Evolutionary conservation across 495 filamentous ascomycete genomes (phyloP), one percentile per base, ranked within the genome.

Genomic region (Penicillium mononematosum): DNA sequence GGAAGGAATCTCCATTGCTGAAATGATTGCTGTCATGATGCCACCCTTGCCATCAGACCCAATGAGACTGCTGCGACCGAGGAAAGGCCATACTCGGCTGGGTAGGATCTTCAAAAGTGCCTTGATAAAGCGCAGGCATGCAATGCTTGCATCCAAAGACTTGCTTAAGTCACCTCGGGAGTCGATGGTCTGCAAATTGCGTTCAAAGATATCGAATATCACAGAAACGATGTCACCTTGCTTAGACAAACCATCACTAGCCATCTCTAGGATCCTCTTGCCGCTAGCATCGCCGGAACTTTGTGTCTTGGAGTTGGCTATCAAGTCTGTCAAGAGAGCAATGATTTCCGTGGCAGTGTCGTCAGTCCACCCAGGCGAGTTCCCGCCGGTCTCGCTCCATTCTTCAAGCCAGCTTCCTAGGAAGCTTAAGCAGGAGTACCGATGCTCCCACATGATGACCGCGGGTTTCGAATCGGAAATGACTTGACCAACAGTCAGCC

Each of bases 41-140:
- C 91, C 88, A 12, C 87, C 87, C 59, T 84, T 83, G 3, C 88
- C 83, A 64, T 88, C 83, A 27, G 81, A 79, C 36, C 86, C 88
- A 45, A 97, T 78, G 24, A 98, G 79, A 42, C 80, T 79, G 67
- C 88, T 95, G 48, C 90, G 80, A 5, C 87, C 81, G 65, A 98
- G 83, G 64, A 92, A 90, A 4, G 91, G 88, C 93, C 93, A 98
- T 2, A 96, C 85, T 55, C 92, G 77, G 44, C 84, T 85, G 4
- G 93, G 92, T 25, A 87, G 75, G n/a, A 95, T 73, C 6, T 78
- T 74, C 4, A 91, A 67, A 10, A 94, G 71, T 19, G 83, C 84
- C 56, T 86, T 78, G 14, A 93, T 79, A 58, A 98, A 97, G 41
- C 89, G 87, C 36, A 91, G 62, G 61, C 90, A 96, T 34, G 85